Evolutionary conservation across 129 eudicot species (phyloP), one percentile per base, ranked within the genome.

Genomic region (Saposhnikovia divaricata): DNA sequence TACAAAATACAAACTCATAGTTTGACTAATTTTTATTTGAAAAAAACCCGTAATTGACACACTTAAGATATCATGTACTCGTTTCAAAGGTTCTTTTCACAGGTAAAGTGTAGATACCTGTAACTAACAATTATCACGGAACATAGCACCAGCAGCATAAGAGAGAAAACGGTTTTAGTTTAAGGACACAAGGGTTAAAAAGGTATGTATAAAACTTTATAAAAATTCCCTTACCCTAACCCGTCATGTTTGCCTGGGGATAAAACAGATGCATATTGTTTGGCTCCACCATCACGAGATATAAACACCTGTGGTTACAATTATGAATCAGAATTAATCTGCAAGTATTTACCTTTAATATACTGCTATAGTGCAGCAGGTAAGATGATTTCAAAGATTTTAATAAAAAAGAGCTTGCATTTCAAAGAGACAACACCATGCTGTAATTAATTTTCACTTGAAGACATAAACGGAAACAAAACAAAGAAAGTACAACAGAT

Each of bases 241-340:
- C 96, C 97, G 80, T 91, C 98, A 74, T 94, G 98, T 66, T 84
- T 89, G 61, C 98, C 98, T 3, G 97, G 97, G 68, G 98, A 83
- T 79, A 94, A 81, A 68, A 94, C 97, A 6, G 98, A 91, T 63
- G 98, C 96, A 81, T 88, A 94, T 66, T 83, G 89, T 87, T 92
- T 94, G 80, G 85, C 83, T 78, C 96, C 91, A 66, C 93, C 93
- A 63, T 92, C 98, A 50, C 97, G 89, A 34, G 96, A 86, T 80
- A 95, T 87, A 84, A 95, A 95, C 81, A 95, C 92, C 97, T 95
- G 93, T 55, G 50, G 53, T 71, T 38, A 43, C 15, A 5, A 63
- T 61, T 70, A 68, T 45, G 18, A 50, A 61, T 1, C 74, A 42
- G 66, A 79, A 66, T 76, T 73, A 38, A 78, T 46, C 4, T 69